Percentiles rank a stretch among this genome's conserved stretches.
phyloP scores from a whole-genome alignment of 1,139 yeast species.

The Lodderomyces metapsilosis region DNA sequence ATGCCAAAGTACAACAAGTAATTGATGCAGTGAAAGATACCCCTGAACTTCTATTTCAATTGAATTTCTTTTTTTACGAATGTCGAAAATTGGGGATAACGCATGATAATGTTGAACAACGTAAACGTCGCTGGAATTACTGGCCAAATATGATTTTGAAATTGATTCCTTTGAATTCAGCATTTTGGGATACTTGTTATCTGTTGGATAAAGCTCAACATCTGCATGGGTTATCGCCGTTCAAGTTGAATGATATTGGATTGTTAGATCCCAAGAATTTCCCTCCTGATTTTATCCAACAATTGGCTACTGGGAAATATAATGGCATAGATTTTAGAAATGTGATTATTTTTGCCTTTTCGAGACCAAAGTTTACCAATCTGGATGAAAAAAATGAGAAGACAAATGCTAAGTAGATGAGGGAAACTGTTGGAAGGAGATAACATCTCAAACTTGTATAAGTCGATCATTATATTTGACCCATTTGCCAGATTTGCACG shows the following conservation, averaged over 20 bases:
- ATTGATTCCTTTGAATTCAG: slow-evolving; percentile 30
- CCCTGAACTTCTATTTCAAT: slow-evolving; percentile 31
- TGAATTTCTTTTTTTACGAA: slow-evolving; percentile 34
- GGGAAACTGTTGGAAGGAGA: no score
- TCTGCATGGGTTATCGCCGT: slow-evolving; percentile 25
- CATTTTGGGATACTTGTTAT: slow-evolving; percentile 44
- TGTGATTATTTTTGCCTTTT: slow-evolving; percentile 19
- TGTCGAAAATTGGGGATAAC: slow-evolving; percentile 33
- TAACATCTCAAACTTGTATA: no score
- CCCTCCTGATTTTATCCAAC: slow-evolving; percentile 22
- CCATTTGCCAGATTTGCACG: no score
- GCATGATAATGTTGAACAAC: slow-evolving; percentile 9
- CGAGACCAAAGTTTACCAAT: slow-evolving; percentile 15
- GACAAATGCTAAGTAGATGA: no score
- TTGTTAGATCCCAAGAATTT: slow-evolving; percentile 42
- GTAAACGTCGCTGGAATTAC: slow-evolving; percentile 6
- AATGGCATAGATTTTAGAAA: slow-evolving; percentile 24
- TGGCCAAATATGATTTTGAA: slow-evolving; percentile 14
- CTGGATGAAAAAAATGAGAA: no score
- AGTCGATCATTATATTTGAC: no score
- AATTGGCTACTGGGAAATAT: slow-evolving; percentile 27
- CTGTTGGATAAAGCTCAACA: slow-evolving; percentile 32
- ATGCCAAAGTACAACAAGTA: slow-evolving; percentile 17
- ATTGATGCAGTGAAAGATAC: slow-evolving; percentile 24
- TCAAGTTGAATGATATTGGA: slow-evolving; percentile 30